Evolutionary conservation across 2,329 filamentous ascomycete species (phyloP), one percentile per base, ranked within the genome.

Genomic region (Aspergillus fischeri): DNA sequence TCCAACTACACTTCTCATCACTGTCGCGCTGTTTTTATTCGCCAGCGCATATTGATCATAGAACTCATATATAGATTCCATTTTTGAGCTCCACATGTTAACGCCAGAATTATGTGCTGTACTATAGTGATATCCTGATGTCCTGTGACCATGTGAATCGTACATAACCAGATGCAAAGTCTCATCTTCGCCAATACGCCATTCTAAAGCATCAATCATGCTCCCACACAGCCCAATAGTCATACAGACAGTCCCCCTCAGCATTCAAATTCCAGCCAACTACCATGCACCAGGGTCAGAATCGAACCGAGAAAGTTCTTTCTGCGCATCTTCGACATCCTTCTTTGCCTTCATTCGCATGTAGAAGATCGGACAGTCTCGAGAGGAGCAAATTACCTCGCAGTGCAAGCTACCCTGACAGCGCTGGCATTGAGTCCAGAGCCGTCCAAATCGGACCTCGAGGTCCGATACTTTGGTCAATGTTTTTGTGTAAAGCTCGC

Each of bases 321-420:
- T 95, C 56, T 92, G 91, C 1, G 88, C 88, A 77, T 99, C 94
- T 75, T 97, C 93, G 42, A 97, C 87, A 73, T 99, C 94, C 81
- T 99, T 99, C 83, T 97, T 96, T 32, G 93, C 93, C 82, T 99
- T 99, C 94, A 99, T 99, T 4, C 94, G 87, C 94, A 99, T 99
- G 75, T 99, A 99, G 76, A 99, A 99, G 69, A 99, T 99, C 1
- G 94, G 94, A 72, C 94, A 99, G 79, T 99, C 94, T 73, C 92
- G 90, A 73, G 89, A 93, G 61, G 89, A 92, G 79, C 94, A 99
- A 66, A 99, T 97, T 54, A 99, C 95, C 75, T 99, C 94, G 73
- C 91, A 94, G 77, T 99, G 94, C 83, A 99, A 89, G 78, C 92
- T 97, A 54, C 92, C 94, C 78, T 99, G 94, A 74, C 94, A 99